A percentile compares a stretch with the other conserved stretches of the same genome.
Conservation (phyloP, 2,329 filamentous ascomycete species). For the Aplosporella prunicola region DNA sequence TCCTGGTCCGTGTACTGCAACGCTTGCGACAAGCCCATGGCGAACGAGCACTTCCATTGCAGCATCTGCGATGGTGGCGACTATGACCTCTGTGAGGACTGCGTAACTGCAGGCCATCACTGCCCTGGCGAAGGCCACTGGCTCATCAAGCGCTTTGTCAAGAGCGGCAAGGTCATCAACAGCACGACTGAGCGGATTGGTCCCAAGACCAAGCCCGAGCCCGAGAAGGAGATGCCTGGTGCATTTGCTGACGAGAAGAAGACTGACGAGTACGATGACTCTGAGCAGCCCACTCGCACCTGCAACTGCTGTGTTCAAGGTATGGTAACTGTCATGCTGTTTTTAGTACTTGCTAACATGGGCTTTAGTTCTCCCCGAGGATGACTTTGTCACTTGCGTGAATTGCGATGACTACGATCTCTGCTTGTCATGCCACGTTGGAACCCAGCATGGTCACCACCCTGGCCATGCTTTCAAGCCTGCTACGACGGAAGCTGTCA, state of each 20-base stretch:
- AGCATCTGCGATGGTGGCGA: constrained; percentile 87
- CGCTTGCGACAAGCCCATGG: constrained; percentile 68
- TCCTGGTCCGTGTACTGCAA: constrained; percentile 91
- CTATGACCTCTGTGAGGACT: constrained; percentile 81
- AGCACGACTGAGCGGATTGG: constrained; percentile 76
- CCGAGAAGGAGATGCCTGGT: constrained; percentile 19
- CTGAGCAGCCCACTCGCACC: constrained; percentile 47
- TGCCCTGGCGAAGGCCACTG: constrained; percentile 77
- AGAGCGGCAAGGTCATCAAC: constrained; percentile 67
- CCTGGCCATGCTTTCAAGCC: constrained; percentile 73
- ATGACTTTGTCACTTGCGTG: constrained; percentile 75
- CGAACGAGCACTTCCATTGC: constrained; percentile 86
- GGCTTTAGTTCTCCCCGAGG: constrained; percentile 56
- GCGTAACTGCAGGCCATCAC: constrained; percentile 63
- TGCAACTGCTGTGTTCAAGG: constrained; percentile 62
- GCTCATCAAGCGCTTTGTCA: constrained; percentile 84
- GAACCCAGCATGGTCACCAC: constrained; percentile 77
- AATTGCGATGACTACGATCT: constrained; percentile 86
- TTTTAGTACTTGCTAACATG: background rate
- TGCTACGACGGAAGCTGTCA: constrained; percentile 46
- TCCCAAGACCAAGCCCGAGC: constrained; percentile 46
- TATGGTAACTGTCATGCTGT: constrained; percentile 23
- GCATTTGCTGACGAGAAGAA: constrained; percentile 17
- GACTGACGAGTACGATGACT: constrained; percentile 24
- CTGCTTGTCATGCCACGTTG: constrained; percentile 71